Base-by-base conservation (phyloP, 257 asterid genomes). In the Leonotis leonurus region DNA sequence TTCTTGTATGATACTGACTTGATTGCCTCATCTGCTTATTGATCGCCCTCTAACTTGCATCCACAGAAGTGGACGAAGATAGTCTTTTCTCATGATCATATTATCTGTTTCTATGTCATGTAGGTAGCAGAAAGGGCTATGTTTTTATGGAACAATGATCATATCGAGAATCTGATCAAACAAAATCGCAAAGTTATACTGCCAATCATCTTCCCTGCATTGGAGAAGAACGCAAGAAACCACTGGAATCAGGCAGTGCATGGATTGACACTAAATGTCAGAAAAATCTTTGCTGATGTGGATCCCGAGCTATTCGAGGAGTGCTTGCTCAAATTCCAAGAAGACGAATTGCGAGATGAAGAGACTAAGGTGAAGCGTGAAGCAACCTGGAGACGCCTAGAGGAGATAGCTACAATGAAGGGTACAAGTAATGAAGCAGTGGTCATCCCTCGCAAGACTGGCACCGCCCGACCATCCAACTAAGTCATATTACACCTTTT, bases 71-170 rank as follows among this genome's bases (percentile, higher is more conserved):
- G 1, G 37, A 33, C 2, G 4, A 35, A 9, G 2, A 33, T 35
- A 35, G 41, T 35, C 41, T 2, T 8, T 10, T n/a, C 6, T 40
- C 20, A n/a, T 41, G 29, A 60, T 43, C 32, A 13, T 50, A 11
- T 59, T 33, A 26, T 46, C 33, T 33, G 40, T 9, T 68, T 45
- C 49, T 58, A 60, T 69, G 66, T 48, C 17, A 20, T 29, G 29
- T 79, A 86, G 95, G 95, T 86, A 69, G 95, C 95, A 21, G 95
- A 86, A 81, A 79, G 95, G 79, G 88, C 91, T 25, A 84, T 86
- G 64, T 83, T 86, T 70, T 56, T 86, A 56, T 86, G 95, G 95
- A 86, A 86, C 78, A 83, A 86, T 3, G 85, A 83, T 54, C 95
- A 83, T 51, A 77, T 86, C 1, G 91, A 83, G 72, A 83, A 68